Evolutionary conservation across 2,329 filamentous ascomycete genomes (phyloP), one percentile per base, ranked within the genome.

Genomic region (Didymella exigua): DNA sequence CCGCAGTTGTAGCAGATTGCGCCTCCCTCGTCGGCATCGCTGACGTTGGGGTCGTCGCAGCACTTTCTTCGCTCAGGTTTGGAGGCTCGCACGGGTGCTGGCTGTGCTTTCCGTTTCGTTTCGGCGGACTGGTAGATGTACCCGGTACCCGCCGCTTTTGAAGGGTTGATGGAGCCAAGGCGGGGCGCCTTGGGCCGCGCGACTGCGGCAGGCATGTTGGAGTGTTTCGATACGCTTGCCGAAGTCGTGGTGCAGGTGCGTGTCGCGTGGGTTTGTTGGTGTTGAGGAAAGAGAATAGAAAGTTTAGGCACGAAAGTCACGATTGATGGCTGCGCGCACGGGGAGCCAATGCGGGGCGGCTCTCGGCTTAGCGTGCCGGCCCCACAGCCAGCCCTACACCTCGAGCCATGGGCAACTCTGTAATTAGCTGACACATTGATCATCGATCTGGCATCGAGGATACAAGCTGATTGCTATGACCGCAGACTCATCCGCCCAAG

Each of bases 1-100:
- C 92, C 93, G 75, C 95, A 98, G 41, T 86, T 89, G 58, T 87
- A 85, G 77, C 95, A 98, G 49, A 63, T 56, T 13, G 49, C 52
- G 2, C 37, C 48, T 24, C 60, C 62, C 18, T 69, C 67, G 23
- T 65, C 62, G 26, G 49, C 46, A 19, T 62, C 52, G 52, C 60
- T 61, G 30, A 71, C 60, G 11, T 68, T 55, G 5, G 70, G 72
- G 5, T 44, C 45, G 14, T 64, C 60, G 54, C 73, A 75, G 59
- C 72, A 74, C 18, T 60, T 60, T 19, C 57, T 59, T 40, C 56
- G 57, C 26, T 61, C 53, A 13, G 54, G 51, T 41, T 49, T 59
- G 45, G 58, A 56, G 21, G 51, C 46, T 26, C 61, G 59, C 13
- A 61, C 63, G 40, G 57, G 62, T 26, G 55, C 49, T 4, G 65